phyloP scores from a whole-genome alignment of 164 flowering plant species.

The Aristolochia californica region DNA sequence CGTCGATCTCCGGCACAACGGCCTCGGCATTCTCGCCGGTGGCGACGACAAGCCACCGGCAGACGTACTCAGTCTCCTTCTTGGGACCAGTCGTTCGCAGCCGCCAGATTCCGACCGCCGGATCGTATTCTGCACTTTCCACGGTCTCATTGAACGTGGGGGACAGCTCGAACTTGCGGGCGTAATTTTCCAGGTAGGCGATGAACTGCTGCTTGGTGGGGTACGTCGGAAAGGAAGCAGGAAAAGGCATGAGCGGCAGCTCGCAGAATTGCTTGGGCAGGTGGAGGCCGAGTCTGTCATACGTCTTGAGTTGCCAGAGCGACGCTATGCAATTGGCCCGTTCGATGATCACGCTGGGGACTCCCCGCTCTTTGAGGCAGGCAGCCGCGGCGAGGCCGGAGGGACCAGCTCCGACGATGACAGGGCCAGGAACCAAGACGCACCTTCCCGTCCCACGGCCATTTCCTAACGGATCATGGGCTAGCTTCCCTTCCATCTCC shows the following conservation, averaged over 20 bases:
- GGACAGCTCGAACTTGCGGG: slow-evolving; percentile 24
- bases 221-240: slow-evolving; percentile 44
- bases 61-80: slow-evolving; percentile 38
- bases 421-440: slow-evolving; percentile 36
- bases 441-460: slow-evolving; percentile 6
- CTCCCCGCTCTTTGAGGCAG: slow-evolving; percentile 39
- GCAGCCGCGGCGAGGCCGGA: slow-evolving; percentile 78
- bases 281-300: slow-evolving; percentile 68
- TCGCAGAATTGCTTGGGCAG: slow-evolving; percentile 75
- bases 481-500: slow-evolving; percentile 42
- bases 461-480: slow-evolving; percentile 29
- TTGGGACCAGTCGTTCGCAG: slow-evolving; percentile 26
- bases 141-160: slow-evolving; percentile 45
- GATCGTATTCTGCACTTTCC: slow-evolving; percentile 45
- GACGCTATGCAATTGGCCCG: slow-evolving; percentile 61
- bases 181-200: slow-evolving; percentile 41
- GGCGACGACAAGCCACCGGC: slow-evolving; percentile 77
- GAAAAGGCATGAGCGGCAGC: slow-evolving; percentile 67
- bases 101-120: slow-evolving; percentile 37
- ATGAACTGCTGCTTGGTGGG: slow-evolving; percentile 71
- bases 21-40: slow-evolving; percentile 96
- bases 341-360: slow-evolving; percentile 53
- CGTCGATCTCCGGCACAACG: slow-evolving; percentile 51
- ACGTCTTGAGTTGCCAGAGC: slow-evolving; percentile 65
- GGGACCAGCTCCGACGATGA: slow-evolving; percentile 81